Evolutionary conservation across 2,329 filamentous ascomycete genomes (phyloP).

Genomic region (Pseudogymnoascus pannorum): DNA sequence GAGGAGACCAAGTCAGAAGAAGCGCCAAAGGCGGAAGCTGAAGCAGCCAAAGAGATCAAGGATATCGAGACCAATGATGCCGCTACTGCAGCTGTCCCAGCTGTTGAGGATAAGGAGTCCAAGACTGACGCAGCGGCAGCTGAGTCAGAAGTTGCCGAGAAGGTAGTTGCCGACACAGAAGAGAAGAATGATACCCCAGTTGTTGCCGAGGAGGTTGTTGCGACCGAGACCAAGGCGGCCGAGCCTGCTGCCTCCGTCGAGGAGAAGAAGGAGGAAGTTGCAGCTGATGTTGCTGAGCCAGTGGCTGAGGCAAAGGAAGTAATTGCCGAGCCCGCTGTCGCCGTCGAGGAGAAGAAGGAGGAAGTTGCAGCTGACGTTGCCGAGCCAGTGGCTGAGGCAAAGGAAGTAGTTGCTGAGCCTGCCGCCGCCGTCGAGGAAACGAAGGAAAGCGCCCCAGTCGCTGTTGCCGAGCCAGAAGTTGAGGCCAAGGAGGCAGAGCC

Average conservation of each 20-base stretch:
- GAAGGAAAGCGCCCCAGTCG: neutral
- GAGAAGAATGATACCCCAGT: conserved; percentile 4
- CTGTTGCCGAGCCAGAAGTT: neutral
- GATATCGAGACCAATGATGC: neutral
- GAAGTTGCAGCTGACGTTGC: neutral
- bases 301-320: neutral
- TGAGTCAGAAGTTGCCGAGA: neutral
- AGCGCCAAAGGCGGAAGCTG: neutral
- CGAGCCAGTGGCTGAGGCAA: neutral
- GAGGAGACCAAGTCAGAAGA: neutral
- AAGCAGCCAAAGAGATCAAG: neutral
- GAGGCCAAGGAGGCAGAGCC: neutral
- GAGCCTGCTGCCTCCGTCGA: neutral
- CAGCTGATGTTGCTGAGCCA: neutral
- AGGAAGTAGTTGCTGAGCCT: neutral
- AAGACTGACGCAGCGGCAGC: neutral
- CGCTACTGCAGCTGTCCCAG: neutral
- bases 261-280: neutral
- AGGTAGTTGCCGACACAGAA: neutral
- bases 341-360: neutral
- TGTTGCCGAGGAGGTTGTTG: neutral
- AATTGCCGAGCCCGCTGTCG: neutral
- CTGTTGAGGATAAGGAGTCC: neutral
- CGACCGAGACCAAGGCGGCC: neutral
- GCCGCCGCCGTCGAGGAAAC: neutral